A percentile compares a stretch with the other conserved stretches of the same genome.
These are phyloP conservation scores for Ustulina deusta DNA, from an alignment of 2,329 filamentous ascomycete genomes.

Conservation along the genomic window DNA sequence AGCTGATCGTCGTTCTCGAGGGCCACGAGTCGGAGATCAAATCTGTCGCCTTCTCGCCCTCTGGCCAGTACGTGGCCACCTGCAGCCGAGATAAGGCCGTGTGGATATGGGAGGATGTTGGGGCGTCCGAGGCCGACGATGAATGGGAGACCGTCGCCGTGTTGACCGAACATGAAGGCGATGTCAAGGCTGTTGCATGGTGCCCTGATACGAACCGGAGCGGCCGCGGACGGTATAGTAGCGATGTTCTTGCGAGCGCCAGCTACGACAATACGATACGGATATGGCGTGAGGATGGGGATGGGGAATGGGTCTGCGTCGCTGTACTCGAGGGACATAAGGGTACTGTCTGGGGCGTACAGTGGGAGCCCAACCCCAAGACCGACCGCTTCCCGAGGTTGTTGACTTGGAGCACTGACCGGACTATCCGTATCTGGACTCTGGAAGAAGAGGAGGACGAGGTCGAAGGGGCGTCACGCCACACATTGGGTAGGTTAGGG, in stretches of 20 bases:
- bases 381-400: slow-evolving; percentile 69
- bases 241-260: slow-evolving; percentile 85
- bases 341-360: slow-evolving; percentile 90
- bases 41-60: slow-evolving; percentile 78
- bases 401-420: slow-evolving; percentile 87
- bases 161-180: slow-evolving; percentile 91
- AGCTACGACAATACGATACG: slow-evolving; percentile 94
- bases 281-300: slow-evolving; percentile 88
- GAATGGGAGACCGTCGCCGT: slow-evolving; percentile 98
- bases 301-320: slow-evolving; percentile 92
- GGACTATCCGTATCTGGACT: slow-evolving; percentile 83
- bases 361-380: slow-evolving; percentile 70
- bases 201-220: slow-evolving; percentile 74
- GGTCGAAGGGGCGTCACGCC: slow-evolving; percentile 52
- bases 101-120: slow-evolving; percentile 98
- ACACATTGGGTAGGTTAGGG: slow-evolving; percentile 59
- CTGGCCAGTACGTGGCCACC: slow-evolving; percentile 84
- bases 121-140: slow-evolving; percentile 78
- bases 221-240: slow-evolving; percentile 61
- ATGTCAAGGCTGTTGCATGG: slow-evolving; percentile 96
- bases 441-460: slow-evolving; percentile 67
- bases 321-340: slow-evolving; percentile 82
- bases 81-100: slow-evolving; percentile 93
- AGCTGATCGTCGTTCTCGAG: slow-evolving; percentile 90
- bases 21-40: slow-evolving; percentile 97